phyloP scores from a whole-genome alignment of 257 asterid species.

The Solanum okadae region DNA sequence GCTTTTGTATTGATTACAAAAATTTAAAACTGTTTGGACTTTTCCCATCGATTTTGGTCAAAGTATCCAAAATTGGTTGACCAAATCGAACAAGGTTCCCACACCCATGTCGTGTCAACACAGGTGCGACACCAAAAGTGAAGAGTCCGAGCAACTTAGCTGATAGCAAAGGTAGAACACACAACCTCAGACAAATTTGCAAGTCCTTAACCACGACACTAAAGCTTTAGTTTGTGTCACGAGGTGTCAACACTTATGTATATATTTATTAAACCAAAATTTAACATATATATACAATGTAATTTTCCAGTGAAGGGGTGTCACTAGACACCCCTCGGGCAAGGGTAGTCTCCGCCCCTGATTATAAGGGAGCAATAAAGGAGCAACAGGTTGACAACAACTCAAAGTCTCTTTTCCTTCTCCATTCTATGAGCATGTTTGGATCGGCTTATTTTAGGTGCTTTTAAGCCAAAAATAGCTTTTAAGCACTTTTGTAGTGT shows the following conservation, averaged over 20 bases:
- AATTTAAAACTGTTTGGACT: neutral
- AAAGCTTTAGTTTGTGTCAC: neutral
- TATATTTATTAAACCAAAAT: neutral
- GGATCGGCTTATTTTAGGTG: neutral
- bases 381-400: neutral
- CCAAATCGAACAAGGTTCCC: neutral
- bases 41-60: neutral
- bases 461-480: neutral
- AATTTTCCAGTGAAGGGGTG: no score
- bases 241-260: neutral
- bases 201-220: neutral
- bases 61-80: neutral
- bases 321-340: neutral
- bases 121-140: neutral
- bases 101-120: neutral
- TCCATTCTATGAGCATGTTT: neutral
- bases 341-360: neutral
- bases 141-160: neutral
- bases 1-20: neutral
- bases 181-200: neutral
- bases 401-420: neutral
- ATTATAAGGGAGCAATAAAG: neutral
- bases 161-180: neutral
- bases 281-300: neutral
- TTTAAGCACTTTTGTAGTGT: neutral